These are phyloP conservation scores for Solanum rostratum DNA, from an alignment of 257 asterid species.

Conservation along the genomic window DNA sequence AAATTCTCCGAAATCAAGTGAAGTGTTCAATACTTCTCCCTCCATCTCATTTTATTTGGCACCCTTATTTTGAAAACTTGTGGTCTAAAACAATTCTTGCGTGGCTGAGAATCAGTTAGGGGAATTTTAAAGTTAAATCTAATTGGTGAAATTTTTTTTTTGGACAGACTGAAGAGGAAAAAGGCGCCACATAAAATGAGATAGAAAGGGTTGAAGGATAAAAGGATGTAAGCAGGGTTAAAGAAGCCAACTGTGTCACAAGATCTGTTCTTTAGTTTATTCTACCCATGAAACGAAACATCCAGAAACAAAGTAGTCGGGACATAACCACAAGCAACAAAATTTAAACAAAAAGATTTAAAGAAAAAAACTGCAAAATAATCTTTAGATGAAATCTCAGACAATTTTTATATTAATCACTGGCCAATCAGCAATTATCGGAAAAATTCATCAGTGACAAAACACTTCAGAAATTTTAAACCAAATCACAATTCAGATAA, in stretches of 20 bases:
- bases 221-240: slow-evolving; percentile 12
- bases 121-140: too few relatives aligned
- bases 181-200: too few relatives aligned
- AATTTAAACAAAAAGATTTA: too few relatives aligned
- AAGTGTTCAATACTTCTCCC: background rate
- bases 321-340: slow-evolving; percentile 38
- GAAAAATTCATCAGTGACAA: slow-evolving; percentile 41
- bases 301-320: slow-evolving; percentile 28
- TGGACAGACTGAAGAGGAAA: too few relatives aligned
- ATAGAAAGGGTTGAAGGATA: background rate
- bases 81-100: too few relatives aligned
- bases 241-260: slow-evolving; percentile 55
- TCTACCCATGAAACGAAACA: slow-evolving; percentile 48
- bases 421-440: slow-evolving; percentile 15
- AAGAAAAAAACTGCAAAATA: background rate
- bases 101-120: too few relatives aligned
- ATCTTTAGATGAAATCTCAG: slow-evolving; percentile 46
- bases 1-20: background rate
- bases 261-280: slow-evolving; percentile 33
- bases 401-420: slow-evolving; percentile 48
- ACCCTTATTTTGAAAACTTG: too few relatives aligned
- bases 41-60: too few relatives aligned
- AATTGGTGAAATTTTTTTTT: too few relatives aligned
- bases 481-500: background rate
- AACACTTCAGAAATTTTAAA: background rate